These are phyloP conservation scores for Phytophthora sp. DNA, from an alignment of 352 stramenopile species.

Conservation along the genomic window DNA sequence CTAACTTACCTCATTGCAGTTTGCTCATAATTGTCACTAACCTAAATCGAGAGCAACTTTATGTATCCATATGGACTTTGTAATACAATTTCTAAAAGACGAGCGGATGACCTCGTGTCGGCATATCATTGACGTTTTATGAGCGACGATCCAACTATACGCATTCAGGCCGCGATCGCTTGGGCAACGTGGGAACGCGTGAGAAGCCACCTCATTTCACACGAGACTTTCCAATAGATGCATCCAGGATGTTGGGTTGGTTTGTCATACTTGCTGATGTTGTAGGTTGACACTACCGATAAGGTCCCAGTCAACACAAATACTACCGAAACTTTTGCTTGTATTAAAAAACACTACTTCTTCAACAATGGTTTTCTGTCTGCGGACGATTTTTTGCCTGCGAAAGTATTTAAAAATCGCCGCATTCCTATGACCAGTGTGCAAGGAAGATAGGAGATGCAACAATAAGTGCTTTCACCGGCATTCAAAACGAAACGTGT, in stretches of 20 bases:
- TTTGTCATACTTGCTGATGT: not conserved
- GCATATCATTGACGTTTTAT: slow-evolving; percentile 85
- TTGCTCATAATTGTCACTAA: not conserved
- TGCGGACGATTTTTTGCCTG: slow-evolving; percentile 77
- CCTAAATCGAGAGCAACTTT: slow-evolving; percentile 61
- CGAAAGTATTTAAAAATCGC: slow-evolving; percentile 86
- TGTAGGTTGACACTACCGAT: slow-evolving; percentile 46
- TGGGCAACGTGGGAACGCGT: slow-evolving; percentile 92
- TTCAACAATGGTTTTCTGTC: slow-evolving; percentile 88
- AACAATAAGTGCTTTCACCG: too few relatives aligned
- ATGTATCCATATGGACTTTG: slow-evolving; percentile 89
- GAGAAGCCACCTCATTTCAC: slow-evolving; percentile 69
- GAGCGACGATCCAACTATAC: slow-evolving; percentile 74
- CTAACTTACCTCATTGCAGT: not conserved
- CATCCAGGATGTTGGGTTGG: too few relatives aligned
- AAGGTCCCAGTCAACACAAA: slow-evolving; percentile 71
- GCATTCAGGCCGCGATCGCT: slow-evolving; percentile 69
- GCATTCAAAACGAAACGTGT: too few relatives aligned
- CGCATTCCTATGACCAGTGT: slow-evolving; percentile 91
- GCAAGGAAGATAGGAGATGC: slow-evolving; percentile 73
- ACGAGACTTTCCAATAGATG: slow-evolving; percentile 21
- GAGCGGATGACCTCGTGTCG: slow-evolving; percentile 77
- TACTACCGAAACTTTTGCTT: slow-evolving; percentile 88
- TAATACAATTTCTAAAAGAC: slow-evolving; percentile 76
- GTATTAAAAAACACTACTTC: slow-evolving; percentile 94